Evolutionary conservation across 2,329 filamentous ascomycete species (phyloP), one percentile per base, ranked within the genome.

Genomic region (Ciborinia camelliae): DNA sequence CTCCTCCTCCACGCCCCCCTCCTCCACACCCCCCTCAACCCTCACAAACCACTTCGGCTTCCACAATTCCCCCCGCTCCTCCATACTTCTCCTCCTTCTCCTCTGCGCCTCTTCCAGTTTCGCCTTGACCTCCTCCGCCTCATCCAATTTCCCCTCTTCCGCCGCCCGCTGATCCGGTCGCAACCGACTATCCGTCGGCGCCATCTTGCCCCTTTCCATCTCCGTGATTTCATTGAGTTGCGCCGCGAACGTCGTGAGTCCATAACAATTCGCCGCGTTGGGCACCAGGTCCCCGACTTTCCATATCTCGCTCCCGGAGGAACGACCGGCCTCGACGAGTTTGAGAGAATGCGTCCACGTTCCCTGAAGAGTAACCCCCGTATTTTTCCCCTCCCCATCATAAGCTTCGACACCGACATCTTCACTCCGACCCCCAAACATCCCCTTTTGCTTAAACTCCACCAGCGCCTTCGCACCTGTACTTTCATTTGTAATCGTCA

Each of bases 371-470:
- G 90, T 87, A 14, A 89, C 80, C 0, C 90, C 84, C 0, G 90
- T 84, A 26, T 86, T 81, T 30, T 80, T 77, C 48, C 91, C 92
- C 63, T 89, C 82, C 0, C 83, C 77, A 65, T 89, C 87, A 70
- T 88, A 89, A 1, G 88, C 84, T 71, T 93, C 88, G 8, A 94
- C 89, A 43, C 84, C 82, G 12, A 98, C 90, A 67, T 99, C 95
- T 77, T 99, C 95, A 67, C 90, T 90, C 64, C 95, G 87, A 18
- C 95, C 95, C 39, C 94, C 93, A 79, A 98, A 99, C 91, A 99
- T 97, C 69, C 95, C 94, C 74, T 95, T 96, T 63, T 89, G 86
- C 75, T 95, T 96, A 80, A 99, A 99, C 65, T 94, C 92, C 54
- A 92, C 86, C n/a, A 89, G 82, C 1, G 92, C 91, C 75, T 91